Conservation (phyloP, 192 early-diverging fungal species). For the Coemansia pectinata region DNA sequence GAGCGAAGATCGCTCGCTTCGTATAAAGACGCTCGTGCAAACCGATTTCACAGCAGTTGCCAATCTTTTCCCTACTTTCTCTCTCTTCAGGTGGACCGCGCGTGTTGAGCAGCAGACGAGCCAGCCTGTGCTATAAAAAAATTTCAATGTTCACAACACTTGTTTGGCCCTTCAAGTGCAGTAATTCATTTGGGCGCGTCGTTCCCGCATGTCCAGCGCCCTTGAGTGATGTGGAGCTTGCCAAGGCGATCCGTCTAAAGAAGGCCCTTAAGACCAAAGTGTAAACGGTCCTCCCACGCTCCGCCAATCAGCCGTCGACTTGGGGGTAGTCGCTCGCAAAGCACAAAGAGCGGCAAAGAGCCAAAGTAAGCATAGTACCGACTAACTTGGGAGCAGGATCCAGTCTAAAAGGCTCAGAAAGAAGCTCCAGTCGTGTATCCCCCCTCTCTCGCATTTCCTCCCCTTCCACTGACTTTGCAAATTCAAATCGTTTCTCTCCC, state of each 20-base stretch:
- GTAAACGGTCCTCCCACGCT: not conserved
- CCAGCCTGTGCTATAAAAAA: too few species aligned
- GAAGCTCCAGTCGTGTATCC: constrained; percentile 9
- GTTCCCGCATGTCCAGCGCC: not conserved
- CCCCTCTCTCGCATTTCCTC: constrained; percentile 25
- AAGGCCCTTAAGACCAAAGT: not conserved
- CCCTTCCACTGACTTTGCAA: not conserved
- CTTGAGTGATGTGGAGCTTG: not conserved
- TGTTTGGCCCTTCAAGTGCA: not conserved
- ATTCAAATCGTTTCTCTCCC: not conserved
- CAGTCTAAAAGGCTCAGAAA: not conserved
- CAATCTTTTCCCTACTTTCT: not conserved
- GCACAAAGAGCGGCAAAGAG: constrained; percentile 4
- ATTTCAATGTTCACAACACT: too few species aligned
- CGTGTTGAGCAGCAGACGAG: not conserved
- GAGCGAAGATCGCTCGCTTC: not conserved
- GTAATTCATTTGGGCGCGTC: not conserved
- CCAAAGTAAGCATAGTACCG: not conserved
- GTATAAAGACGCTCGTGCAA: constrained; percentile 1
- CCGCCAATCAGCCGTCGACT: not conserved
- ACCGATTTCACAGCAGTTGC: not conserved
- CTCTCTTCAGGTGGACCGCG: not conserved
- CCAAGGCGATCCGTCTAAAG: not conserved
- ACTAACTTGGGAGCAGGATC: not conserved
- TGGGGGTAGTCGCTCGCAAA: not conserved